A percentile compares a stretch with the other conserved stretches of the same genome.
Conservation (phyloP, 768 basidiomycete genomes). For the Hygrophoropsis aurantiaca region DNA sequence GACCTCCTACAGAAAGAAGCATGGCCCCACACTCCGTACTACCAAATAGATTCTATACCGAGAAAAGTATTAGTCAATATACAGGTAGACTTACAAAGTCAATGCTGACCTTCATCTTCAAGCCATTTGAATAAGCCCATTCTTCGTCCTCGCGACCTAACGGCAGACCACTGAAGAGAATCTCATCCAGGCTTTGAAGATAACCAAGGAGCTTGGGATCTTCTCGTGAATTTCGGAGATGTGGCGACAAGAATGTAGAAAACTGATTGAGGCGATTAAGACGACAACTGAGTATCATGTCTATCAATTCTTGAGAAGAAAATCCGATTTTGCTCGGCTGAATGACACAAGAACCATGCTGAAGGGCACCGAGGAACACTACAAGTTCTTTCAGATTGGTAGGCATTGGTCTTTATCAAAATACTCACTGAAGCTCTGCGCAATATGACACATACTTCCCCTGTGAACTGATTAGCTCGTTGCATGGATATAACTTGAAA, state of each 20-base stretch:
- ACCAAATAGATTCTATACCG: conserved; percentile 68
- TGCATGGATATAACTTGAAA: conserved; percentile 14
- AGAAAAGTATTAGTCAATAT: conserved; percentile 17
- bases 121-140: conserved; percentile 63
- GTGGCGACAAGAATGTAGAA: conserved; percentile 61
- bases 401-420: conserved; percentile 14
- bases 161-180: conserved; percentile 65
- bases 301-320: conserved; percentile 64
- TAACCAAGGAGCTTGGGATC: conserved; percentile 61
- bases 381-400: conserved; percentile 20
- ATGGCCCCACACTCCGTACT: conserved; percentile 80
- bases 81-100: conserved; percentile 15
- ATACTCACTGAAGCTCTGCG: conserved; percentile 67
- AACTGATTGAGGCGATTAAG: conserved; percentile 80
- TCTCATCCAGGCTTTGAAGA: conserved; percentile 58
- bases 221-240: conserved; percentile 58
- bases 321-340: conserved; percentile 68
- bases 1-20: conserved; percentile 58
- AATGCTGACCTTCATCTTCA: conserved; percentile 65
- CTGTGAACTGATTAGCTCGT: conserved; percentile 43
- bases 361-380: conserved; percentile 73
- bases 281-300: conserved; percentile 66
- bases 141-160: conserved; percentile 68
- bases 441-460: conserved; percentile 86
- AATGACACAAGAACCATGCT: conserved; percentile 71